Conservation (phyloP, 2,329 filamentous ascomycete genomes). For the Phaeophleospora eucalypticola region DNA sequence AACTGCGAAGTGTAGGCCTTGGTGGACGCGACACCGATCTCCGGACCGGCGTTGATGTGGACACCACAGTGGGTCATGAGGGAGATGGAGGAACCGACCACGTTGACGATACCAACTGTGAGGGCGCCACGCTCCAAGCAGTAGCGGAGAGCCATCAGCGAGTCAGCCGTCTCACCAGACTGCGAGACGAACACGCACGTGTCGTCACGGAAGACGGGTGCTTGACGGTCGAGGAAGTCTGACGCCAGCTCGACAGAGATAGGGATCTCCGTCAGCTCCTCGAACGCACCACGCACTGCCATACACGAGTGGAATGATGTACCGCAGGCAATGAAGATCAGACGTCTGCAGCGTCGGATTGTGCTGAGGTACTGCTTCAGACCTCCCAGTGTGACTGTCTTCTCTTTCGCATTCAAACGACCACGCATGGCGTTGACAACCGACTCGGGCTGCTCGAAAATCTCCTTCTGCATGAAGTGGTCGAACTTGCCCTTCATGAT, state of each 20-base stretch:
- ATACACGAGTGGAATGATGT: conserved; percentile 99
- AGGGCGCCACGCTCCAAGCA: conserved; percentile 95
- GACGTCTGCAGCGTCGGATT: conserved; percentile 91
- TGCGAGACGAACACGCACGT: conserved; percentile 99
- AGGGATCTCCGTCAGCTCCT: conserved; percentile 96
- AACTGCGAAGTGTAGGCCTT: conserved; percentile 99
- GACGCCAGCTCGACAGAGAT: conserved; percentile 96
- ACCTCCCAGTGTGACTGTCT: conserved; percentile 91
- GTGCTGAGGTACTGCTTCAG: conserved; percentile 94
- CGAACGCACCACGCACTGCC: conserved; percentile 96
- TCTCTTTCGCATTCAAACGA: conserved; percentile 88
- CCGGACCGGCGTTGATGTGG: conserved; percentile 96
- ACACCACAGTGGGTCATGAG: conserved; percentile 99
- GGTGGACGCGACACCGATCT: conserved; percentile 98
- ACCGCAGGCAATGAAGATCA: conserved; percentile 98
- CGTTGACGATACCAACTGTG: conserved; percentile 97
- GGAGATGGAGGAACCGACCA: conserved; percentile 96
- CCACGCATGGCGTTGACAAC: conserved; percentile 99
- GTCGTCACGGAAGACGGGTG: conserved; percentile 98
- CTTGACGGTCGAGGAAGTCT: conserved; percentile 94
- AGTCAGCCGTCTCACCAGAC: conserved; percentile 97
- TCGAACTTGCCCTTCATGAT: conserved; percentile 99
- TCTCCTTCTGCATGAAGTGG: conserved; percentile 99
- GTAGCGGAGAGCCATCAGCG: conserved; percentile 93
- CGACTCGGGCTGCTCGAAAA: conserved; percentile 99